Base-by-base conservation (phyloP, 305 asterid genomes). In the Fraxinus albicans region DNA sequence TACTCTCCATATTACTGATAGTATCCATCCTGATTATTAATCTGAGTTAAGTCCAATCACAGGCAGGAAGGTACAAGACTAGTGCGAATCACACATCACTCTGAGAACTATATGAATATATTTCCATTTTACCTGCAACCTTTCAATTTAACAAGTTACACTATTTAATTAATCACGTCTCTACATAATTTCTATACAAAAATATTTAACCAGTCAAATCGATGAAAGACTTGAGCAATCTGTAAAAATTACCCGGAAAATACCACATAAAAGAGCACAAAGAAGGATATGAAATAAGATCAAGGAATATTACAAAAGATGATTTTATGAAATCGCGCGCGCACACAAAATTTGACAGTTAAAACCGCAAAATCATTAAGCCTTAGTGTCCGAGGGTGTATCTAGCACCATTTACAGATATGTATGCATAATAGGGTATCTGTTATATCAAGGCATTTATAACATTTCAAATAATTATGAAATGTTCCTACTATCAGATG, bases 401-500 rank as follows among this genome's bases (percentile, higher is more conserved):
- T 13, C 38, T 67, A 67, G 36, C 35, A 25, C 74, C 4, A 12
- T 67, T 12, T 67, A 27, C 74, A 2, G 35, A 17, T 21, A 21
- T 8, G 31, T 12, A 69, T 6, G 5, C 75, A 4, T 27, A 29
- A 69, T 2, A 69, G 8, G 42, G 19, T 70, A 70, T 31, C 76
- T 50, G 21, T 50, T 15, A 50, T 63, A 21, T 23, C 1, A 9
- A 55, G 9, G 67, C 67, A 25, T 27, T 9, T 70, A 10, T 31
- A 9, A 5, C 76, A 27, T 70, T 70, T 29, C 42, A 70, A 70
- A 13, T 13, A 13, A 70, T 23, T 70, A 70, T 31, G 36, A 27
- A 29, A 13, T 70, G 17, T 67, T 13, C 35, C 15, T 27, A 58
- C 12, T 15, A n/a, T 75, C 36, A 73, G 85, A 88, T 81, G 88